phyloP scores from a whole-genome alignment of 805 yeast genomes.

The Yarrowia alimentaria region DNA sequence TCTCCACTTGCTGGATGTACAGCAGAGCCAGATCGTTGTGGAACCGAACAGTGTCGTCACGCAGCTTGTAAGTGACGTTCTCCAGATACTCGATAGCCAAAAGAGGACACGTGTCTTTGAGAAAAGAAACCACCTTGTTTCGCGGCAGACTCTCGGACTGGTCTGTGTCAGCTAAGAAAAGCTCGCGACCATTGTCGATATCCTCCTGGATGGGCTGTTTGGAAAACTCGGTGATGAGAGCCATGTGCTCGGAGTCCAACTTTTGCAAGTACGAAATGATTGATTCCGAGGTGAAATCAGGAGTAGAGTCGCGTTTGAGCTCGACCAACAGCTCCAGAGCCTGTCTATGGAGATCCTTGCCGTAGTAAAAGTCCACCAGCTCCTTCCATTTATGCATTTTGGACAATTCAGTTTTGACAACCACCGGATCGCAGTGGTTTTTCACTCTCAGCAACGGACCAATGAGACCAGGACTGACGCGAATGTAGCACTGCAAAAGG shows the following conservation, averaged over 20 bases:
- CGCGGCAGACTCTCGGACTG: slow-evolving; percentile 60
- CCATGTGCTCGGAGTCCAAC: slow-evolving; percentile 43
- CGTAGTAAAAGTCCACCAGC: slow-evolving; percentile 71
- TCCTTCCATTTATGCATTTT: slow-evolving; percentile 55
- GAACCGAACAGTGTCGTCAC: slow-evolving; percentile 42
- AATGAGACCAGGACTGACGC: slow-evolving; percentile 66
- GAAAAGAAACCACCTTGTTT: slow-evolving; percentile 51
- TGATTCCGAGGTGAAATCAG: slow-evolving; percentile 10
- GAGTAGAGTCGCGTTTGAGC: background rate
- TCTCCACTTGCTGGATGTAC: slow-evolving; percentile 43
- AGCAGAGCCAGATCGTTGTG: slow-evolving; percentile 48
- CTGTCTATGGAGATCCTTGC: slow-evolving; percentile 58
- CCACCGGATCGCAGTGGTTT: slow-evolving; percentile 66
- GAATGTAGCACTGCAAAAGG: slow-evolving; percentile 68
- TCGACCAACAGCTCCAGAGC: slow-evolving; percentile 58
- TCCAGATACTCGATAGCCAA: slow-evolving; percentile 53
- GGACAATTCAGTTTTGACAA: slow-evolving; percentile 56
- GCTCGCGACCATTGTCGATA: slow-evolving; percentile 43
- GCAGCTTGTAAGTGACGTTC: slow-evolving; percentile 46
- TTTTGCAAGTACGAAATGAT: slow-evolving; percentile 33
- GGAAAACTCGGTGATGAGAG: slow-evolving; percentile 57
- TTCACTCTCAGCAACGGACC: slow-evolving; percentile 79
- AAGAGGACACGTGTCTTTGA: slow-evolving; percentile 39
- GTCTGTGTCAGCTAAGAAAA: slow-evolving; percentile 66
- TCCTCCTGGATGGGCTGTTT: slow-evolving; percentile 49